Base-by-base conservation (phyloP, 2,329 filamentous ascomycete species). In the Parafenestella ontariensis region DNA sequence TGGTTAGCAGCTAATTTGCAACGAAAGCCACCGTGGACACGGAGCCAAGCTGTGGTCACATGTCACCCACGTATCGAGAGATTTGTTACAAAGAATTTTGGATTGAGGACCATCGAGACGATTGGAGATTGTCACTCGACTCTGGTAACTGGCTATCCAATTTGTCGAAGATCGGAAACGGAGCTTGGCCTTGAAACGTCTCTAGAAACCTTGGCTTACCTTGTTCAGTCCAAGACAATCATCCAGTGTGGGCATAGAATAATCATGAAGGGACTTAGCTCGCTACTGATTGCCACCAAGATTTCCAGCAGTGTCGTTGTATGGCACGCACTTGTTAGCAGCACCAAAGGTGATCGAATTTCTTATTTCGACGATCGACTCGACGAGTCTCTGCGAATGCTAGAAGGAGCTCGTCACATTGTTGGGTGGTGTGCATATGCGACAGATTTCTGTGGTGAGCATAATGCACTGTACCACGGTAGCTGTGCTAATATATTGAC, bases 401-500 rank as follows among this genome's bases (percentile, higher is more conserved):
- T 52, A 5, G 49, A 46, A 26, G 15, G 11, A 5, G 8, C 26
- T 17, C 33, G 41, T 10, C 49, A 52, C 23, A 46, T 52, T 20
- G 23, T 52, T 34, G 49, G 49, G 5, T 52, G 49, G 49, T 52
- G 49, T 23, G 17, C 43, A 11, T n/a, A 41, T 10, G 49, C 42
- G 5, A 46, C 41, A 1, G 49, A 52, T 31, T 41, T 26, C 21
- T 52, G 49, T 29, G n/a, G n/a, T n/a, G n/a, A n/a, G n/a, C n/a
- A n/a, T n/a, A n/a, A n/a, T n/a, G n/a, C n/a, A n/a, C n/a, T n/a
- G n/a, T n/a, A n/a, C n/a, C n/a, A n/a, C n/a, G n/a, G n/a, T n/a
- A n/a, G n/a, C n/a, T n/a, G n/a, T n/a, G n/a, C n/a, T n/a, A n/a
- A n/a, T n/a, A n/a, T n/a, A n/a, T n/a, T n/a, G n/a, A n/a, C n/a